Conservation (phyloP, 495 filamentous ascomycete species). For the Pyrenula massariospora region DNA sequence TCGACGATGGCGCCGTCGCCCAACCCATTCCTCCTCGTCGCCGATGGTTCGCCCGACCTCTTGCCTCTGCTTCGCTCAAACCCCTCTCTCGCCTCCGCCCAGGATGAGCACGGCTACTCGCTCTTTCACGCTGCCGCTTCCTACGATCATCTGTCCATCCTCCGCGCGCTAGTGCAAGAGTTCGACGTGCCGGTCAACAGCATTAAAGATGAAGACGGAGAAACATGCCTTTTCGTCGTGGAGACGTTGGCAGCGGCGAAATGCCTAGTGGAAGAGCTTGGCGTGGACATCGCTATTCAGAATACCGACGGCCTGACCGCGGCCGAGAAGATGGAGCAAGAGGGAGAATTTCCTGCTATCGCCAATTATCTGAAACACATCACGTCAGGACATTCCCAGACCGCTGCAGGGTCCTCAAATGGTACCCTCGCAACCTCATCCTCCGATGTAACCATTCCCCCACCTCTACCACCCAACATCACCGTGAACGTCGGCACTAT, state of each 20-base stretch:
- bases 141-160: constrained; percentile 73
- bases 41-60: constrained; percentile 57
- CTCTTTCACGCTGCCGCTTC: constrained; percentile 85
- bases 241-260: constrained; percentile 68
- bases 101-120: constrained; percentile 82
- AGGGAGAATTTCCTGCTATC: constrained; percentile 58
- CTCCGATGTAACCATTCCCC: constrained; percentile 20
- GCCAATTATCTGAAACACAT: constrained; percentile 51
- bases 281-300: constrained; percentile 46
- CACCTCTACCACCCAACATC: constrained; percentile 54
- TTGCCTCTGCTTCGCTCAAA: constrained; percentile 55
- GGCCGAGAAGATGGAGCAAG: constrained; percentile 55
- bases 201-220: constrained; percentile 74
- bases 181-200: constrained; percentile 63
- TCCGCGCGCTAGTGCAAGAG: constrained; percentile 64
- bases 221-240: constrained; percentile 79
- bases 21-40: constrained; percentile 69
- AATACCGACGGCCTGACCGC: constrained; percentile 61
- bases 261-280: constrained; percentile 69
- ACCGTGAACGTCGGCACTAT: constrained; percentile 55
- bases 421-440: constrained; percentile 6
- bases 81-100: constrained; percentile 51
- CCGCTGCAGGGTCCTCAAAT: constrained; percentile 12
- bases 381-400: constrained; percentile 21
- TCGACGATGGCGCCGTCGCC: constrained; percentile 8